These are phyloP conservation scores for Taphrina wiesneri DNA, from an alignment of 1,139 yeast species.

Conservation along the genomic window DNA sequence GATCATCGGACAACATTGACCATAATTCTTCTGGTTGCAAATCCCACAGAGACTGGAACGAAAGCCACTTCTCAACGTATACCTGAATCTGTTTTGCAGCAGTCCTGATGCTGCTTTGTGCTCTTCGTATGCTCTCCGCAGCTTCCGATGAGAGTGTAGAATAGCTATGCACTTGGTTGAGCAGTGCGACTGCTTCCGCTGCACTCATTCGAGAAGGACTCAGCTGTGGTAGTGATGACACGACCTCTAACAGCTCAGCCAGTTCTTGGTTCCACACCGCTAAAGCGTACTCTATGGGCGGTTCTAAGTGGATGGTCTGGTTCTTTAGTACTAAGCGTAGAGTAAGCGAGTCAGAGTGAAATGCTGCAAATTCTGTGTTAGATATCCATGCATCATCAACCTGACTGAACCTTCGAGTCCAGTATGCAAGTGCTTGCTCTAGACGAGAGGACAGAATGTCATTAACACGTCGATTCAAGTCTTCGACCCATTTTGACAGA, in stretches of 20 bases:
- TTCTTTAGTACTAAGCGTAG: slow-evolving; percentile 53
- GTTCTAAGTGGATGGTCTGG: slow-evolving; percentile 51
- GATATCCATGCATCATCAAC: background rate
- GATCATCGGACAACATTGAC: slow-evolving; percentile 46
- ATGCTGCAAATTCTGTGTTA: background rate
- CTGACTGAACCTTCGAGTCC: slow-evolving; percentile 43
- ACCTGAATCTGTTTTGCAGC: slow-evolving; percentile 19
- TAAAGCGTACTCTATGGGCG: slow-evolving; percentile 50
- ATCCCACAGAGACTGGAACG: slow-evolving; percentile 64
- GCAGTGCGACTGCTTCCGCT: background rate
- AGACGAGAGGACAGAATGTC: slow-evolving; percentile 48
- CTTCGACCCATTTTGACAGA: slow-evolving; percentile 48
- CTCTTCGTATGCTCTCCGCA: background rate
- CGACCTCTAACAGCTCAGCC: slow-evolving; percentile 43
- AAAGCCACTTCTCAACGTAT: slow-evolving; percentile 57
- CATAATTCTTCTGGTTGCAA: slow-evolving; percentile 48
- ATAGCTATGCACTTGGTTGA: background rate
- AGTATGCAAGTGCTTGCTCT: slow-evolving; percentile 40
- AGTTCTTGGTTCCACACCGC: slow-evolving; percentile 44
- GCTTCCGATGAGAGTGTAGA: background rate
- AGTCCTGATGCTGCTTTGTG: background rate
- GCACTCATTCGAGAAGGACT: slow-evolving; percentile 45
- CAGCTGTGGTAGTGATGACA: slow-evolving; percentile 43
- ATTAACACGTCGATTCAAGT: slow-evolving; percentile 51
- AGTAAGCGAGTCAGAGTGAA: background rate